Percentiles rank a stretch among this genome's conserved stretches.
Conservation (phyloP, 257 asterid genomes). For the Przewalskia tangutica region DNA sequence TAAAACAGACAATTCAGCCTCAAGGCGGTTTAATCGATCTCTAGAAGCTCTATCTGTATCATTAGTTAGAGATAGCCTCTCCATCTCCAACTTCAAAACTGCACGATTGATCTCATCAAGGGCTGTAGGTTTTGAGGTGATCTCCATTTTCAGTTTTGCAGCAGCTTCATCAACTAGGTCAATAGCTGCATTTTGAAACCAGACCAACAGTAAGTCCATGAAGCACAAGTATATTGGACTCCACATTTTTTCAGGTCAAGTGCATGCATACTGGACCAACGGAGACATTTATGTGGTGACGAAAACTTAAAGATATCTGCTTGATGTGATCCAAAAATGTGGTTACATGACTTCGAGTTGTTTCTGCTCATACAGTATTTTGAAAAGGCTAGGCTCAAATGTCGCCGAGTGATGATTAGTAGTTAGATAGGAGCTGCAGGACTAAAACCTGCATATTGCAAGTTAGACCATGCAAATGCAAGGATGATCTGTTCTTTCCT, state of each 20-base stretch:
- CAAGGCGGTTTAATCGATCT: slow-evolving; percentile 77
- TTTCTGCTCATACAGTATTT: background rate
- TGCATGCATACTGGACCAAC: background rate
- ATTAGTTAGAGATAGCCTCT: slow-evolving; percentile 78
- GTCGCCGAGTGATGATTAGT: background rate
- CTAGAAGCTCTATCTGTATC: slow-evolving; percentile 86
- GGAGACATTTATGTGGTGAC: background rate
- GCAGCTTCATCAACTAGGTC: slow-evolving; percentile 97
- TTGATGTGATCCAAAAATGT: background rate
- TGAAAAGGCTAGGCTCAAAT: background rate
- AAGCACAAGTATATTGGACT: background rate
- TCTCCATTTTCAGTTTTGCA: slow-evolving; percentile 95
- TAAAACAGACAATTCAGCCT: slow-evolving; percentile 64
- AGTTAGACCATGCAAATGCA: background rate
- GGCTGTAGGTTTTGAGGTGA: slow-evolving; percentile 91
- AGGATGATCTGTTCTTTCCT: background rate
- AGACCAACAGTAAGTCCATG: background rate
- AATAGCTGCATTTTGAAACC: slow-evolving; percentile 53
- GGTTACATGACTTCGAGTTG: background rate
- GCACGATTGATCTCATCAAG: slow-evolving; percentile 86
- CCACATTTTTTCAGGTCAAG: background rate
- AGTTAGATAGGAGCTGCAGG: background rate
- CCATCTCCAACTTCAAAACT: slow-evolving; percentile 91
- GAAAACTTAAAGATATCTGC: background rate
- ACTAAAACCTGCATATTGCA: background rate